phyloP scores from a whole-genome alignment of 2,329 filamentous ascomycete species.

The Ophiostoma himal-ulmi region DNA sequence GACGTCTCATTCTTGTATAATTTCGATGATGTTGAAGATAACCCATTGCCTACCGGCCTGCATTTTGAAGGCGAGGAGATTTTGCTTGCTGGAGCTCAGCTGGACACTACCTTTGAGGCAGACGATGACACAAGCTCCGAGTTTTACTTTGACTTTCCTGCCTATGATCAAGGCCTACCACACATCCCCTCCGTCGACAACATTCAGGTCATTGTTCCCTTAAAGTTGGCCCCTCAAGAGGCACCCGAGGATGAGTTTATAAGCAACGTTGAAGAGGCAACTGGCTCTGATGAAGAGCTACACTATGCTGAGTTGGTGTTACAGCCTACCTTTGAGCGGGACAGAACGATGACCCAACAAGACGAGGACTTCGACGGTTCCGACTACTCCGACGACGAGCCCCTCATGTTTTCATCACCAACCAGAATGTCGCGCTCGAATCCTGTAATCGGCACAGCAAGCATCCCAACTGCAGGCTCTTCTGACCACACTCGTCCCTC shows the following conservation, averaged over 20 bases:
- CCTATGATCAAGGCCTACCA: conserved; percentile 9
- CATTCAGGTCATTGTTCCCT: neutral
- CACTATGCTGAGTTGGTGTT: neutral
- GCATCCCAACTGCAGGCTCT: neutral
- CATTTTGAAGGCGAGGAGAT: neutral
- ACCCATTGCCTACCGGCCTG: neutral
- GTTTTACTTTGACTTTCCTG: conserved; percentile 13
- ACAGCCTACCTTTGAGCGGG: neutral
- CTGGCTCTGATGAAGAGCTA: neutral
- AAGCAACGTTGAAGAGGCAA: neutral
- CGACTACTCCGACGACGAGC: neutral
- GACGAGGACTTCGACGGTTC: neutral
- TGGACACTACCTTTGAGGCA: conserved; percentile 10
- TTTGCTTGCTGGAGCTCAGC: neutral
- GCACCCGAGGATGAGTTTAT: neutral
- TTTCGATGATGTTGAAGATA: conserved; percentile 4
- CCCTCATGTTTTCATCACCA: conserved; percentile 8
- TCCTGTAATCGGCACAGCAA: neutral
- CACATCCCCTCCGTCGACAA: neutral
- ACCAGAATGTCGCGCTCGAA: neutral
- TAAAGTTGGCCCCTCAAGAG: neutral
- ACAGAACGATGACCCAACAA: no score
- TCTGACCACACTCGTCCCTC: conserved; percentile 18
- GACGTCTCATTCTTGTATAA: neutral
- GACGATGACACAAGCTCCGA: conserved; percentile 11